Percentiles rank a stretch among this genome's conserved stretches.
Evolutionary conservation across 1,284 basidiomycete genomes (phyloP).

Genomic region (Ustilago esculenta): DNA sequence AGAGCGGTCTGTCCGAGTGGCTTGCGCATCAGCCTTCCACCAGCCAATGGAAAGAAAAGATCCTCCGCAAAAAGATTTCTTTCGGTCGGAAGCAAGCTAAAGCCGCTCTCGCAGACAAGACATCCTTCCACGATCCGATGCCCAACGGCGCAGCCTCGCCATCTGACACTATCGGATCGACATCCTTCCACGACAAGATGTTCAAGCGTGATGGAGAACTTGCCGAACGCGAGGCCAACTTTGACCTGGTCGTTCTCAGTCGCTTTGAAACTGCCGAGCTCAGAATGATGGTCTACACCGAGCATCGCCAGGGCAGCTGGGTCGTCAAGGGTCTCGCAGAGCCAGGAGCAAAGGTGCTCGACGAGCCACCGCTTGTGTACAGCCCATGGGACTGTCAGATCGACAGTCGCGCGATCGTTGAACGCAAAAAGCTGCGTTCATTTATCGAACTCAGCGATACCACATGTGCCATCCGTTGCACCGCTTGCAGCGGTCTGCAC

Average conservation of each 20-base stretch:
- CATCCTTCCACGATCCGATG: conserved; percentile 20
- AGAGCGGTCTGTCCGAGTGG: conserved; percentile 22
- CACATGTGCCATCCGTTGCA: conserved; percentile 22
- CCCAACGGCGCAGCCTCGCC: conserved; percentile 1
- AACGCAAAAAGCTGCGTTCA: conserved; percentile 47
- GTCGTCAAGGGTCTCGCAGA: conserved; percentile 33
- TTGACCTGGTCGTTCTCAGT: conserved; percentile 38
- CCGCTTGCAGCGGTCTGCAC: conserved; percentile 14
- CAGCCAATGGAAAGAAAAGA: conserved; percentile 30
- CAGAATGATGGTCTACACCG: conserved; percentile 41
- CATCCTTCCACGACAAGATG: conserved; percentile 30
- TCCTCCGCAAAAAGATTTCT: conserved; percentile 35
- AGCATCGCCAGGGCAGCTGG: conserved; percentile 41
- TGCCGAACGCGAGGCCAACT: conserved; percentile 31
- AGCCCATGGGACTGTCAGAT: conserved; percentile 46
- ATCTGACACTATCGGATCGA: not conserved
- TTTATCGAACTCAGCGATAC: conserved; percentile 48
- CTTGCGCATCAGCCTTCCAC: conserved; percentile 3
- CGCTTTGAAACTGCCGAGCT: conserved; percentile 42
- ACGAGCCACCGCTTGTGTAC: conserved; percentile 31
- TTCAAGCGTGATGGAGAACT: conserved; percentile 36
- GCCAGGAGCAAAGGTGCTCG: conserved; percentile 7
- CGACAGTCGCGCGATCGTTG: conserved; percentile 39
- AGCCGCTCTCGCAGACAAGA: conserved; percentile 3
- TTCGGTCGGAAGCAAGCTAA: conserved; percentile 26